Percentiles rank a stretch among this genome's conserved stretches.
These are phyloP conservation scores for Candida manassasensis DNA, from an alignment of 805 yeast species.

Conservation along the genomic window DNA sequence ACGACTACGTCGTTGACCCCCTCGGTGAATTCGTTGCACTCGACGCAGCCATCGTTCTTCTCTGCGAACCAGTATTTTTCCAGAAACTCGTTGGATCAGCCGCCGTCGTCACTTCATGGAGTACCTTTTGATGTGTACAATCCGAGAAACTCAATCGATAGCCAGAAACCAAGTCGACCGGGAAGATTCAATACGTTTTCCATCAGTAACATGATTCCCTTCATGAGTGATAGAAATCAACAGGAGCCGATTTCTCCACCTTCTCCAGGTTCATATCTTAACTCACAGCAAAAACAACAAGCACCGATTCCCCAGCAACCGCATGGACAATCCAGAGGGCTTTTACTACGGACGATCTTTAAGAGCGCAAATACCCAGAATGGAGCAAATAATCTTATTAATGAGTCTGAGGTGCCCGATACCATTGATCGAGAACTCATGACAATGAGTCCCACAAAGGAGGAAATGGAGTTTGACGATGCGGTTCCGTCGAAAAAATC, in stretches of 20 bases:
- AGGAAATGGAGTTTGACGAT: slow-evolving; percentile 16
- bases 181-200: slow-evolving; percentile 21
- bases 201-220: slow-evolving; percentile 37
- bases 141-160: slow-evolving; percentile 26
- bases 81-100: slow-evolving; percentile 35
- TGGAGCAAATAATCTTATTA: neutral
- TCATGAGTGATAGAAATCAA: slow-evolving; percentile 31
- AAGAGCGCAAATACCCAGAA: slow-evolving; percentile 5
- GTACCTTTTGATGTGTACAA: slow-evolving; percentile 31
- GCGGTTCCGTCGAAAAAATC: slow-evolving; percentile 20
- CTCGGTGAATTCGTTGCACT: slow-evolving; percentile 35
- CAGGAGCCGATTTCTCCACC: slow-evolving; percentile 15
- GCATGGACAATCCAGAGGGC: slow-evolving; percentile 4
- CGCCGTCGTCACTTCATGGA: slow-evolving; percentile 24
- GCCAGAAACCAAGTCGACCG: slow-evolving; percentile 13
- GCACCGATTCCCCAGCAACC: slow-evolving; percentile 3
- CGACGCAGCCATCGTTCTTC: slow-evolving; percentile 40
- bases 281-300: slow-evolving; percentile 12
- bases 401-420: neutral
- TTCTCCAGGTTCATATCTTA: slow-evolving; percentile 8
- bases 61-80: slow-evolving; percentile 39
- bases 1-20: slow-evolving; percentile 42
- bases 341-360: neutral
- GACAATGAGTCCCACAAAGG: slow-evolving; percentile 18
- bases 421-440: slow-evolving; percentile 13